phyloP scores from a whole-genome alignment of 1,284 basidiomycete species.

The Fomes fomentarius region DNA sequence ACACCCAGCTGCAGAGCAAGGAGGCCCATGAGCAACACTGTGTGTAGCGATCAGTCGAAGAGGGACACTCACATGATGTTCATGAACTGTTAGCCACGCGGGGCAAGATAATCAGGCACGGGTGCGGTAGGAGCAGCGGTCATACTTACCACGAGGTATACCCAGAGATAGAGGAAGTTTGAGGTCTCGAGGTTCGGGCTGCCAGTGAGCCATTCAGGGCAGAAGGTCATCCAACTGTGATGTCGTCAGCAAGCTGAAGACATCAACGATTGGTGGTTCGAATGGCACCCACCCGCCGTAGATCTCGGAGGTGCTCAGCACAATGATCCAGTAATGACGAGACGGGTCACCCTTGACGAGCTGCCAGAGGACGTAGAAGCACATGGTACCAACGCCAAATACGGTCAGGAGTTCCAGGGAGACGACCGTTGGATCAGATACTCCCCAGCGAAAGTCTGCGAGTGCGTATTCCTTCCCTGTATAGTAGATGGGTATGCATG shows the following conservation, averaged over 20 bases:
- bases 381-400: constrained; percentile 72
- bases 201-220: constrained; percentile 82
- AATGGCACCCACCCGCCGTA: constrained; percentile 66
- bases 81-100: constrained; percentile 60
- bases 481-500: background rate
- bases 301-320: constrained; percentile 73
- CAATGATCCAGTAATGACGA: constrained; percentile 80
- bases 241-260: background rate
- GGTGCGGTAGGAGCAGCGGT: background rate
- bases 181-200: constrained; percentile 72
- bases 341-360: constrained; percentile 66
- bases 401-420: constrained; percentile 84
- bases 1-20: constrained; percentile 77
- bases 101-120: background rate
- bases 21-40: background rate
- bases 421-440: constrained; percentile 75
- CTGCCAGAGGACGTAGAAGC: constrained; percentile 69
- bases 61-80: constrained; percentile 64
- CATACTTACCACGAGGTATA: constrained; percentile 48
- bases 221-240: constrained; percentile 83
- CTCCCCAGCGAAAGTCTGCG: constrained; percentile 81
- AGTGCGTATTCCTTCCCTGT: constrained; percentile 70
- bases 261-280: background rate
- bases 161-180: constrained; percentile 55
- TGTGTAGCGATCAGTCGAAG: background rate